Base-by-base conservation (phyloP, 106 monocot species). In the Alisma plantagoaquatica region DNA sequence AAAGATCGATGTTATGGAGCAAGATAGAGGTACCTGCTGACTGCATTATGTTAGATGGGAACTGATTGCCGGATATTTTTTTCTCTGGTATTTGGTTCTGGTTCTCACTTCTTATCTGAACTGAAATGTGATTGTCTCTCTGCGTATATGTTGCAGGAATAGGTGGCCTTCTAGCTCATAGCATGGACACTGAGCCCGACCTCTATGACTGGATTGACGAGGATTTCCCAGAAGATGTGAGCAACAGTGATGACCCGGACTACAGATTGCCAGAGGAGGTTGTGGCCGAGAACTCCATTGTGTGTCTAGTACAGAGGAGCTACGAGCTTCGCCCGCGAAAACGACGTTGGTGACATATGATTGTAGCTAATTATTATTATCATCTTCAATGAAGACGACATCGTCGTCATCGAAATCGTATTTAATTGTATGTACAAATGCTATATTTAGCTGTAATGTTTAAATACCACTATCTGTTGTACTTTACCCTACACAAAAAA, bases 161-260 rank as follows among this genome's bases (percentile, higher is more conserved):
- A 10, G 61, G 66, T 26, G 56, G 41, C 56, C 33, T 56, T 22
- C 59, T 79, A 42, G 21, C 53, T 4, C 61, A 48, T 22, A 63
- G 56, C 56, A 44, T n/a, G 6, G 84, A 72, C 16, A 70, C 69
- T 47, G 93, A 84, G 26, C 27, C 75, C 19, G 75, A 65, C 27
- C 27, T 60, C 1, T 94, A 75, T 64, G 83, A 87, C 17, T 94
- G 94, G 94, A 80, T 88, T 1, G 74, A 69, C 22, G 67, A 80
- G 26, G 93, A 87, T 20, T 72, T 93, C 45, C 75, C 69, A 2
- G 94, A 84, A 66, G 94, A 88, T 33, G 87, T 73, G 12, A 72
- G 70, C 53, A 57, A 49, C 41, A 31, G 64, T 1, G 61, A 54
- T 18, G 94, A 94, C 71, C 87, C 94, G 8, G 56, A 74, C 29